Base-by-base conservation (phyloP, 2,329 filamentous ascomycete genomes). In the Paracoccidioides brasiliensis region DNA sequence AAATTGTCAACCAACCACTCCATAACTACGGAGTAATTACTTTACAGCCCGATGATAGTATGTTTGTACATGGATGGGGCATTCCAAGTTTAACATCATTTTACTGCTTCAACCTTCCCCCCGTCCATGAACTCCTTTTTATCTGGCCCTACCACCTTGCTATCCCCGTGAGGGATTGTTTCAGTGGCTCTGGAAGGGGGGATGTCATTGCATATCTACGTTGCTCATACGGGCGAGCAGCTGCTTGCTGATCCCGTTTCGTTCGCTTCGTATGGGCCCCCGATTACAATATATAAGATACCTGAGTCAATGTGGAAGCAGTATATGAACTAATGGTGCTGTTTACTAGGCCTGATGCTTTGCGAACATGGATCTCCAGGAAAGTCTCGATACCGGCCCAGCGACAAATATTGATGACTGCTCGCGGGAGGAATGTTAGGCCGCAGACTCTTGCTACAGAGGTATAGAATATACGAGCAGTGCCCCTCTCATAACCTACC, bases 161-260 rank as follows among this genome's bases (percentile, higher is more conserved):
- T 46, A 61, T 60, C 54, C 59, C 54, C 55, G 44, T 55, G 57
- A 59, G 60, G 60, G 56, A 56, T 57, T 57, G 54, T 56, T 56
- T 58, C 52, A 55, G 56, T 30, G 48, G 37, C 45, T 50, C 22
- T 50, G 40, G 45, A 45, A 64, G 64, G 65, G 74, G 80, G 78
- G 74, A 95, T 95, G 89, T 86, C 88, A 76, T 82, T 91, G 70
- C 83, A 88, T 76, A 84, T 95, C 73, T 88, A 89, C 77, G 85
- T 95, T 69, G 90, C 89, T 79, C 90, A 95, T 76, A 90, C 87
- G 73, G 91, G 91, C 77, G 85, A 89, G 78, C 85, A 85, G 74
- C 80, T 95, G 69, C 79, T 84, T 70, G 80, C 87, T 70, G 88
- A 95, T 74, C 81, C 84, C 62, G 79, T 83, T 61, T 81, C 83